Evolutionary conservation across 495 filamentous ascomycete genomes (phyloP), one percentile per base, ranked within the genome.

Genomic region (Trypethelium eluteriae): DNA sequence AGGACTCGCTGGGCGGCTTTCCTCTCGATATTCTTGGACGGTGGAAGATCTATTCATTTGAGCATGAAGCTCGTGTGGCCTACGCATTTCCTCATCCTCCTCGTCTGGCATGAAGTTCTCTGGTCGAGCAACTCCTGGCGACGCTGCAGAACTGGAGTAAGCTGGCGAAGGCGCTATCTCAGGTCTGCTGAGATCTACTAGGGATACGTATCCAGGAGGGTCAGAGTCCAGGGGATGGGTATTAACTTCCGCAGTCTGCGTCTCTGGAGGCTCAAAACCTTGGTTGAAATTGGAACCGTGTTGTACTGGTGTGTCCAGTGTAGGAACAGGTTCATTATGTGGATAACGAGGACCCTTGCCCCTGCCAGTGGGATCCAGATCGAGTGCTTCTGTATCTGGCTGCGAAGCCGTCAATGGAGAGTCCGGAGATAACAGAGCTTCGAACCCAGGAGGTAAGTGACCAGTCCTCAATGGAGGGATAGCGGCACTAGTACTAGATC

Each of bases 1-100:
- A 59, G 53, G 25, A 6, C 5, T 59, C 36, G 53, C 53, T 59
- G 53, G 53, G 14, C 53, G 53, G 36, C 53, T 59, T 59, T 59
- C 53, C 5, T 34, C 25, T 6, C 1, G 53, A 36, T 32, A 32
- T 34, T 4, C 4, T 36, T 59, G 53, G 2, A 32, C 4, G 14
- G 14, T 3, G 25, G 36, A 36, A 1, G 4, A 59, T 36, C 25
- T 4, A 36, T 59, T 59, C 53, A 59, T 36, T 1, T 59, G 53
- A 3, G 32, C 53, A 35, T 14, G 53, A 9, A 2, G 11, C 53
- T 59, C 53, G 32, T 2, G 53, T 32, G 3, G 53, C 53, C 18
- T 59, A 2, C 25, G 32, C 18, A 59, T 59, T 59, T 59, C 53
- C 32, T 59, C 25, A 35, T 59, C 53, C 5, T 59, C 53, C 53